Base-by-base conservation (phyloP, 202 grass and related monocot genomes). In the Schoenoplectus tabernaemontani region DNA sequence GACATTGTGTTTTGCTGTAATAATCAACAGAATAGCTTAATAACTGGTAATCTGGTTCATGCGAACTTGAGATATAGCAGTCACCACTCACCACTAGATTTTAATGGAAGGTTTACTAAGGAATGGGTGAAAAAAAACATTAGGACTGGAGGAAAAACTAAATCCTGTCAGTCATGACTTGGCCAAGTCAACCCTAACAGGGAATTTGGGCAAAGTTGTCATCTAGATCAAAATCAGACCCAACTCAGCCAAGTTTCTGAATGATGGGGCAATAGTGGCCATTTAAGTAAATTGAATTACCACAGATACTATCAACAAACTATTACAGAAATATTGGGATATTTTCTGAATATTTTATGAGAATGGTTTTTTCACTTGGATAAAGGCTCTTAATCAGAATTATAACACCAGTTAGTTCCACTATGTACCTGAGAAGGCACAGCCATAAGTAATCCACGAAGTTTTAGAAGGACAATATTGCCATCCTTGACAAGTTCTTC, bases 391-490 rank as follows among this genome's bases (percentile, higher is more conserved):
- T 23, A 69, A 51, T 73, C 43, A 19, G 23, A 51, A 73, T 53
- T 33, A 19, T 38, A n/a, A 34, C 28, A 53, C 4, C 70, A 74
- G 46, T 6, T 17, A 53, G 46, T 36, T 74, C 44, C 12, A 70
- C 2, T 39, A 0, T 16, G 44, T 85, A 97, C 94, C 94, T 97
- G 94, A 44, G 91, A 90, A 78, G 94, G 91, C 78, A 90, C 83
- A 81, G 94, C 94, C 78, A 97, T 82, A 26, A 97, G 57, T 63
- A 97, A 81, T 67, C 91, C 84, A 60, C 95, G 78, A 78, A 92
- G 82, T 85, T 97, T 97, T 65, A 97, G 81, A 79, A 97, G 91
- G 87, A 94, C 81, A 64, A 97, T 90, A 89, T 97, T 97, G 79
- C 84, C 89, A 86, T 94, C 91, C 83, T 94, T 89, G 36, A 97